phyloP scores from a whole-genome alignment of 192 early-diverging fungal genomes.

The Gonapodya prolifera region DNA sequence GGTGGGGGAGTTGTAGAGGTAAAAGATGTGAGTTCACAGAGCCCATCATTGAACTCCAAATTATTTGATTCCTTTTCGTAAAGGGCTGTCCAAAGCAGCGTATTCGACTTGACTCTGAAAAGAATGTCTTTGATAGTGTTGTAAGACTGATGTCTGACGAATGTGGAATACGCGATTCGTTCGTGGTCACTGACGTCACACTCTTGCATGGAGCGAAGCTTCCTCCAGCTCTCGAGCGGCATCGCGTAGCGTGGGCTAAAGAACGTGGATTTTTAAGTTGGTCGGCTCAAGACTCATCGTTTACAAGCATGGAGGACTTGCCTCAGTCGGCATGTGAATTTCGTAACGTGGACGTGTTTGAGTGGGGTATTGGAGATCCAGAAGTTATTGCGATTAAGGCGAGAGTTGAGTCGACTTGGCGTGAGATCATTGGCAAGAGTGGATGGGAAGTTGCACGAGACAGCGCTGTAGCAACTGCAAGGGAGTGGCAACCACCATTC shows the following conservation, averaged over 20 bases:
- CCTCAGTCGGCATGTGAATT: background rate
- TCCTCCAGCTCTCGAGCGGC: background rate
- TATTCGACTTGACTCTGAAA: background rate
- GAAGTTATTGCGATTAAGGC: background rate
- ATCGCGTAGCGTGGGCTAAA: background rate
- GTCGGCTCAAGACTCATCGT: background rate
- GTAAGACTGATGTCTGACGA: background rate
- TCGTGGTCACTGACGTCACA: background rate
- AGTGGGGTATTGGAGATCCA: background rate
- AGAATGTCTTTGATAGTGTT: background rate
- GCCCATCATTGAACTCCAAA: too few species aligned
- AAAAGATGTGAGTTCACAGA: background rate
- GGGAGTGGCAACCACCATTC: background rate
- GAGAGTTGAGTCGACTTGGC: background rate
- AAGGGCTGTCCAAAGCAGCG: too few species aligned
- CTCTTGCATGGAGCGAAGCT: background rate
- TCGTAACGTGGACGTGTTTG: background rate
- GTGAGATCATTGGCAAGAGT: background rate
- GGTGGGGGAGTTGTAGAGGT: background rate
- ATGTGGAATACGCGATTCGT: background rate
- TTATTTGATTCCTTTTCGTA: too few species aligned
- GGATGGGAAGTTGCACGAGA: background rate
- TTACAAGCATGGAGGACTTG: background rate
- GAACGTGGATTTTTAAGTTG: background rate
- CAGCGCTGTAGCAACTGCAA: background rate